phyloP scores from a whole-genome alignment of 2,329 filamentous ascomycete genomes.

The Pseudogymnoascus sp. region DNA sequence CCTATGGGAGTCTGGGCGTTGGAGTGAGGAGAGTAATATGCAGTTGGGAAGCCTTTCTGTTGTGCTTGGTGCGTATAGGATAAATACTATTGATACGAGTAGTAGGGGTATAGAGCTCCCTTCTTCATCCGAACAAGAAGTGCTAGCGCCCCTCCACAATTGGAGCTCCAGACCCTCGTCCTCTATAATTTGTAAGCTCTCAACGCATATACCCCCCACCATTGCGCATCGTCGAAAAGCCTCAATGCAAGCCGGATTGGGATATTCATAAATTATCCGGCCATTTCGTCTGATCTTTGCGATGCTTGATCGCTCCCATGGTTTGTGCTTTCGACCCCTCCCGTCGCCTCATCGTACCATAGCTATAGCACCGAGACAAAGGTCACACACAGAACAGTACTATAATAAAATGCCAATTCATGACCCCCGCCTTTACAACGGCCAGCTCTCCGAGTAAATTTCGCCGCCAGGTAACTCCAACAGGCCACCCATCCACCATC shows the following conservation, averaged over 20 bases:
- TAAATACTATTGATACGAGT: neutral
- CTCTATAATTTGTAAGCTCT: neutral
- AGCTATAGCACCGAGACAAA: neutral
- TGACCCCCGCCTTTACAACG: neutral
- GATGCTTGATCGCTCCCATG: conserved; percentile 5
- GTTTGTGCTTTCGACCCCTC: neutral
- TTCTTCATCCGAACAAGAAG: neutral
- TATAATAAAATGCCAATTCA: conserved; percentile 1
- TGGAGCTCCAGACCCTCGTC: neutral
- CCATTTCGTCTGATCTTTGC: neutral
- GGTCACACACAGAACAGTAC: neutral
- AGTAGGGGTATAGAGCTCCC: conserved; percentile 4
- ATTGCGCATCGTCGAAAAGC: neutral
- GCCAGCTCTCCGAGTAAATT: neutral
- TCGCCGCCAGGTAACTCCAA: neutral
- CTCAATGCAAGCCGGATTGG: neutral
- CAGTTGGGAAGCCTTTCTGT: neutral
- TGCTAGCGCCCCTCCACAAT: neutral
- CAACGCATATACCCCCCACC: neutral
- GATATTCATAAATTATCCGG: neutral
- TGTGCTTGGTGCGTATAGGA: neutral
- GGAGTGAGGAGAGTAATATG: neutral
- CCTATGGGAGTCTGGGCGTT: neutral
- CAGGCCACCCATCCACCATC: neutral
- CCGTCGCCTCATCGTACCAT: neutral